These are phyloP conservation scores for Gossypium stocksii DNA, from an alignment of 345 rosid species.

Conservation along the genomic window DNA sequence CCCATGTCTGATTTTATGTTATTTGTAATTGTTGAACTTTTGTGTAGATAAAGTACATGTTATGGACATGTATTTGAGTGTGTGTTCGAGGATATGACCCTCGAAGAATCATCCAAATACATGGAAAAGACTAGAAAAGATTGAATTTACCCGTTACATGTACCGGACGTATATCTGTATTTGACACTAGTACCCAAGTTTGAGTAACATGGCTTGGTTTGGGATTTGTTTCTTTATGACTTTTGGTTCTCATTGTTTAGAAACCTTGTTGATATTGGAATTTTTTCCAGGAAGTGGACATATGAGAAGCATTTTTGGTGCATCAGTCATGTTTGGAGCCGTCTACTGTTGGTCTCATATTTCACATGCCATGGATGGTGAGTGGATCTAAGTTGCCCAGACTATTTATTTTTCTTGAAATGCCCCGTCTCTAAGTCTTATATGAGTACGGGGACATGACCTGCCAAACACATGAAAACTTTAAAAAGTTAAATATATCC, in stretches of 20 bases:
- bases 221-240: not conserved
- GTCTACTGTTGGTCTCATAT: constrained; percentile 13
- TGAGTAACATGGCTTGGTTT: not conserved
- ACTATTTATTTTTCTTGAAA: not conserved
- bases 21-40: not conserved
- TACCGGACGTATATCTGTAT: not conserved
- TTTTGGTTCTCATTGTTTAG: not conserved
- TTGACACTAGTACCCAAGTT: not conserved
- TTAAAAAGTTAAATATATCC: not conserved
- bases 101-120: not conserved
- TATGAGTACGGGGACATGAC: not conserved
- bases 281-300: constrained; percentile 29
- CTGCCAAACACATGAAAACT: not conserved
- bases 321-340: constrained; percentile 29
- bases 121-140: not conserved
- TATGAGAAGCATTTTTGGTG: constrained; percentile 25
- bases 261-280: not conserved
- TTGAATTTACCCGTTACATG: not conserved
- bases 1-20: not conserved
- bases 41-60: not conserved
- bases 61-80: not conserved
- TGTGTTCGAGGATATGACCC: not conserved
- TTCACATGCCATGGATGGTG: constrained; percentile 36
- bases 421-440: not conserved
- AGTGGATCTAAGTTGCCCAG: constrained; percentile 3